Percentiles rank a stretch among this genome's conserved stretches.
Conservation (phyloP, 331 rosid genomes). For the Arachis monticola region DNA sequence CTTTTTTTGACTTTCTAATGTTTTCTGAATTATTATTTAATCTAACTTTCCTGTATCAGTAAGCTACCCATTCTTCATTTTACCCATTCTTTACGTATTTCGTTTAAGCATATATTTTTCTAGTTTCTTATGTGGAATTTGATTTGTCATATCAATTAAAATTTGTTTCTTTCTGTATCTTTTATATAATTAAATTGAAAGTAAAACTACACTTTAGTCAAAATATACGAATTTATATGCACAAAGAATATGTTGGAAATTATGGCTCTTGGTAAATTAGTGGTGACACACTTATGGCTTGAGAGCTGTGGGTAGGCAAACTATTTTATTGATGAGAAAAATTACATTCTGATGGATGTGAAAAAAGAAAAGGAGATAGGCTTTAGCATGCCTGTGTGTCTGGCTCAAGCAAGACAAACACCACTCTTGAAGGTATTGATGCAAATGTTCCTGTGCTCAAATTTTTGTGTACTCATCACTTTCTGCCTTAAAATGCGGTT, state of each 20-base stretch:
- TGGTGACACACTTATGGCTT: slow-evolving; percentile 80
- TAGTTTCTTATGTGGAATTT: too few species aligned
- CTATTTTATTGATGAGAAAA: slow-evolving; percentile 70
- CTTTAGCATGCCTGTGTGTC: slow-evolving; percentile 71
- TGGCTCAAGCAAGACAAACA: slow-evolving; percentile 61
- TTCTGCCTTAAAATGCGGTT: slow-evolving; percentile 28
- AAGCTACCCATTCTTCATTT: too few species aligned
- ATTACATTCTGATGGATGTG: slow-evolving; percentile 69
- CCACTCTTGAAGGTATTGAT: slow-evolving; percentile 66
- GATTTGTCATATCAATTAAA: too few species aligned
- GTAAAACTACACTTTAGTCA: too few species aligned
- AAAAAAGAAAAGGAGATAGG: slow-evolving; percentile 82
- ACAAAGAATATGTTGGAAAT: slow-evolving; percentile 84
- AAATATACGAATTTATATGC: slow-evolving; percentile 73
- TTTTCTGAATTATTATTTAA: too few species aligned
- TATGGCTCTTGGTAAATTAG: slow-evolving; percentile 79
- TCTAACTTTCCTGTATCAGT: too few species aligned
- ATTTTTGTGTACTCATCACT: slow-evolving; percentile 21
- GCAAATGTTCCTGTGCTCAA: slow-evolving; percentile 23
- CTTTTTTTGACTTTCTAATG: too few species aligned
- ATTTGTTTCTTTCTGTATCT: too few species aligned
- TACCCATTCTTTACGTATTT: too few species aligned
- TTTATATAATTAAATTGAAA: too few species aligned
- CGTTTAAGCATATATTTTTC: too few species aligned
- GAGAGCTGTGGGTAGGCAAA: slow-evolving; percentile 72